Evolutionary conservation across 1,139 yeast species (phyloP), one percentile per base, ranked within the genome.

Genomic region (Hansenula sp.): DNA sequence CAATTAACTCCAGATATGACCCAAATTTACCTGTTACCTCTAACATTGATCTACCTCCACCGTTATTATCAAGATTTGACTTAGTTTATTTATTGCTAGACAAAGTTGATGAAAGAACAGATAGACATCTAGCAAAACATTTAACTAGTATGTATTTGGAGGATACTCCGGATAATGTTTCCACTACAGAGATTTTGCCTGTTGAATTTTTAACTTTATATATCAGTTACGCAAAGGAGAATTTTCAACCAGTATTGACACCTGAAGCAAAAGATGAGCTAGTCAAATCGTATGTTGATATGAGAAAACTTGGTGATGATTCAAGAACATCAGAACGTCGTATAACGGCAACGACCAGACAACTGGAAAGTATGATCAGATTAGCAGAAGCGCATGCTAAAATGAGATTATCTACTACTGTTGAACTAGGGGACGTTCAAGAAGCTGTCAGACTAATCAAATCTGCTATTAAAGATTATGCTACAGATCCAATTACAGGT

Each of bases 261-360:
- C 80, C 72, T 39, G 90, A 73, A 38, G 96, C 96, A 38, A 89
- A 90, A 60, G 80, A 77, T 44, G 96, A 87, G 63, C 75, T 93
- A 44, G 97, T 93, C n/a, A 76, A 81, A 53, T 81, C 89, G 0
- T 93, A 94, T 61, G 98, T 93, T 37, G 94, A 81, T 32, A 91
- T 93, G 96, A 77, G 99, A 58, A 86, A 85, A 61, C 69, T 90
- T 53, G 99, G 99, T 41, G 98, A 93, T 60, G 98, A 91, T 61
- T 78, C 86, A 12, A 74, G 96, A 50, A 72, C 91, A 1, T 74
- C 90, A 7, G 98, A 93, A 54, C 86, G 85, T 67, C 76, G 99
- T 57, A 88, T 93, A 53, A 93, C 99, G 1, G 99, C 99, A 5
- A 93, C 99, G 1, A 93, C 99, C 1, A 79, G 99, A 67, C 99